Evolutionary conservation across 2,329 filamentous ascomycete species (phyloP).

Genomic region (Triangularia verruculosa): DNA sequence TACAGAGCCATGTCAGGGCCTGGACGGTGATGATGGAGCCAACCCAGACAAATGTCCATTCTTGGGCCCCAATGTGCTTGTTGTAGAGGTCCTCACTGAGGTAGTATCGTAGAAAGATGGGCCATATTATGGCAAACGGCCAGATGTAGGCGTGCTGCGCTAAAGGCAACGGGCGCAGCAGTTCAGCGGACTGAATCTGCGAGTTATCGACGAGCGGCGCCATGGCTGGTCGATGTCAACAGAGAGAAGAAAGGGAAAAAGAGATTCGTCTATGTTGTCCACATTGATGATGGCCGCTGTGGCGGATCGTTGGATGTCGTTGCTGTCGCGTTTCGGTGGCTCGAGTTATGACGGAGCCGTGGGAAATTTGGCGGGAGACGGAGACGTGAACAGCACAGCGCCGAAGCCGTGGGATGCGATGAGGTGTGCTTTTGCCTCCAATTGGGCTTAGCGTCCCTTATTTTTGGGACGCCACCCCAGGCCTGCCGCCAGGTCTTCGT

Average conservation of each 20-base stretch:
- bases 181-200: constrained; percentile 82
- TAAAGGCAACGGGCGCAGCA: constrained; percentile 81
- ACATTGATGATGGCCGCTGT: constrained; percentile 18
- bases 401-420: not conserved
- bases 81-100: constrained; percentile 81
- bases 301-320: not conserved
- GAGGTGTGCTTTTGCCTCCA: constrained; percentile 10
- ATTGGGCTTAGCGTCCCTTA: constrained; percentile 3
- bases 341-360: not conserved
- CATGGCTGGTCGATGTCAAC: constrained; percentile 43
- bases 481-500: not conserved
- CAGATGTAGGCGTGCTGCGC: constrained; percentile 85
- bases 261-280: constrained; percentile 8
- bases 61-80: constrained; percentile 84
- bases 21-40: constrained; percentile 85
- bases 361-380: constrained; percentile 4
- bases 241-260: not conserved
- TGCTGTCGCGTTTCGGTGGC: not conserved
- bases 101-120: constrained; percentile 85
- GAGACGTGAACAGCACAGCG: not conserved
- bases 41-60: constrained; percentile 97
- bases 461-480: constrained; percentile 4
- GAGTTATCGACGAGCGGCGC: constrained; percentile 79
- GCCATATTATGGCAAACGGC: constrained; percentile 92
- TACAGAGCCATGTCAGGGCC: constrained; percentile 88